A percentile compares a stretch with the other conserved stretches of the same genome.
These are phyloP conservation scores for Saccharomycopsis malanga DNA, from an alignment of 805 yeast species.

Conservation along the genomic window DNA sequence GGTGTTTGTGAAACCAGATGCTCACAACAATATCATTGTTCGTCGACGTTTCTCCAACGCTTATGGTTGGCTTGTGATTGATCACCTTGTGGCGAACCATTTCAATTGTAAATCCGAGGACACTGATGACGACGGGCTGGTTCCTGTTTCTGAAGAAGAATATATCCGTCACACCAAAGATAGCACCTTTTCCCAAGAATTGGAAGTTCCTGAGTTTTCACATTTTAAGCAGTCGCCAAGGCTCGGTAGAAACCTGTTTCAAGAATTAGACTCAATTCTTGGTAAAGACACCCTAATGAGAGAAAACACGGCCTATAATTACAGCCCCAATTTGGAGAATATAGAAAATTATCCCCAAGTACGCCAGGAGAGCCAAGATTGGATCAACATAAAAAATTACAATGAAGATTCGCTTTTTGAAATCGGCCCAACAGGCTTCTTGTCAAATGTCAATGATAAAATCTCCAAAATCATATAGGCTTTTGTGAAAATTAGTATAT, in stretches of 20 bases:
- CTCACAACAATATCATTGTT: slow-evolving; percentile 70
- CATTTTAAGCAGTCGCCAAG: slow-evolving; percentile 8
- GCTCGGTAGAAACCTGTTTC: background rate
- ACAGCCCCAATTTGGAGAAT: slow-evolving; percentile 2
- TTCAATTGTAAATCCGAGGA: slow-evolving; percentile 30
- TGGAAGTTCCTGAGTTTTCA: slow-evolving; percentile 4
- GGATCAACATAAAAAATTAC: slow-evolving; percentile 22
- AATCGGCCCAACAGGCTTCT: slow-evolving; percentile 21
- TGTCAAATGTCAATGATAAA: slow-evolving; percentile 20
- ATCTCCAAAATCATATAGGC: slow-evolving; percentile 18
- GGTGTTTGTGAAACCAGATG: slow-evolving; percentile 62
- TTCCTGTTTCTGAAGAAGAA: background rate
- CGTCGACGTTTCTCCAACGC: slow-evolving; percentile 71
- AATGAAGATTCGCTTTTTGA: slow-evolving; percentile 21
- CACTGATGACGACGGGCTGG: slow-evolving; percentile 2
- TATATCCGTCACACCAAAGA: background rate
- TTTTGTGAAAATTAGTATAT: too few relatives aligned
- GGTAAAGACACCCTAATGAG: slow-evolving; percentile 2
- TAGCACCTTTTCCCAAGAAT: background rate
- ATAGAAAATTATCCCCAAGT: background rate
- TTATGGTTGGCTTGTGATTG: slow-evolving; percentile 77
- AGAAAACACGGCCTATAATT: slow-evolving; percentile 6
- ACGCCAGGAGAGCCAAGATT: slow-evolving; percentile 4
- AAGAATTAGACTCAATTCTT: slow-evolving; percentile 7
- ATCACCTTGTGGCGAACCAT: slow-evolving; percentile 59